These are phyloP conservation scores for Verticillium tricorpus DNA, from an alignment of 2,329 filamentous ascomycete genomes.

Conservation along the genomic window DNA sequence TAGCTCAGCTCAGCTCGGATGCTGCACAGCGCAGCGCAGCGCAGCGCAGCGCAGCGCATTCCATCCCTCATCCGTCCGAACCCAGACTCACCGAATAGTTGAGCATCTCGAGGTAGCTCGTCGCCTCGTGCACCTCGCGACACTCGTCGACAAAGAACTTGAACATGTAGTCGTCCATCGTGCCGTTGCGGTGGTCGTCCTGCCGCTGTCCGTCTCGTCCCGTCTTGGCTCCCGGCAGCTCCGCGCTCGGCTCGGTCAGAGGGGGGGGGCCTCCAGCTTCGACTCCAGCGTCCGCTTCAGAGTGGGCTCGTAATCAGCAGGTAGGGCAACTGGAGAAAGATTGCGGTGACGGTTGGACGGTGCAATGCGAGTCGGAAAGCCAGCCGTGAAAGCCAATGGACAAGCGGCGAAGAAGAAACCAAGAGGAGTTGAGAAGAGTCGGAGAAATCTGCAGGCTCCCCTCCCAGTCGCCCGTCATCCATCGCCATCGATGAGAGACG, in stretches of 20 bases:
- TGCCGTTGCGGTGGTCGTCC: conserved; percentile 10
- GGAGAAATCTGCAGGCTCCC: not conserved
- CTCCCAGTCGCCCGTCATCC: not conserved
- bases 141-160: conserved; percentile 41
- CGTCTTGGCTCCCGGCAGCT: not conserved
- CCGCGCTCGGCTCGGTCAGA: not conserved
- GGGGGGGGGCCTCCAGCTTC: not conserved
- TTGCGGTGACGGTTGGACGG: not conserved
- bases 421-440: not conserved
- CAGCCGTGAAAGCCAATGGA: not conserved
- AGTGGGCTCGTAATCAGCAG: not conserved
- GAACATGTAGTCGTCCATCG: conserved; percentile 59
- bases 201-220: not conserved
- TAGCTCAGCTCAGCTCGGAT: not conserved
- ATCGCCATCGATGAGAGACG: not conserved
- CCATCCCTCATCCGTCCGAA: no score
- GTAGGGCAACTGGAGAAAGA: not conserved
- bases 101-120: conserved; percentile 53
- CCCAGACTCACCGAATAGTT: conserved; percentile 49
- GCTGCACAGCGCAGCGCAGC: no score
- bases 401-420: not conserved
- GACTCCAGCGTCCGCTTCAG: not conserved
- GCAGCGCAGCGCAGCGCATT: no score
- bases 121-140: conserved; percentile 44
- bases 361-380: not conserved